Conservation (phyloP, 192 early-diverging fungal genomes). For the Coemansia aciculifera region DNA sequence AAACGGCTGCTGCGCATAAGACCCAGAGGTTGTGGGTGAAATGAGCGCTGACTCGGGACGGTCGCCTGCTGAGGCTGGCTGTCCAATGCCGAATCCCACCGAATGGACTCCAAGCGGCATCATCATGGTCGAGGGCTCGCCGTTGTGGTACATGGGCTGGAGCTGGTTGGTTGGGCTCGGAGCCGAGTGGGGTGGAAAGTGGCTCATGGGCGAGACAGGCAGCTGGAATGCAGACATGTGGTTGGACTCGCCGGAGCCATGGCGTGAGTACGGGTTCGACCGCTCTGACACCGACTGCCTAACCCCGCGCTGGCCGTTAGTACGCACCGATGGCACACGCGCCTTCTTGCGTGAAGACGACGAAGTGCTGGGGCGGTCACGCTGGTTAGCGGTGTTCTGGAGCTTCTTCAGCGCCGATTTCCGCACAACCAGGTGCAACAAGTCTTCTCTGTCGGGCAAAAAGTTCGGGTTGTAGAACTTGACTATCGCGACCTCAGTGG, state of each 20-base stretch:
- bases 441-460: conserved; percentile 37
- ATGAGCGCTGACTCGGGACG: conserved; percentile 26
- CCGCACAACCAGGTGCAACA: conserved; percentile 41
- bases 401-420: conserved; percentile 50
- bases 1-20: conserved; percentile 26
- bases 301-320: conserved; percentile 19
- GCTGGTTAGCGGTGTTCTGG: conserved; percentile 13
- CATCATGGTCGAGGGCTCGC: conserved; percentile 17
- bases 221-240: conserved; percentile 23
- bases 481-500: conserved; percentile 38
- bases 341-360: conserved; percentile 25
- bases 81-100: conserved; percentile 24
- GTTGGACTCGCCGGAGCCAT: conserved; percentile 10
- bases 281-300: conserved; percentile 40
- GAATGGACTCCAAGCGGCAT: conserved; percentile 34
- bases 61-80: conserved; percentile 20
- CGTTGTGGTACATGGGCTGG: conserved; percentile 14
- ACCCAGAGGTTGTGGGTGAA: background rate
- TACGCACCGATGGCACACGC: conserved; percentile 29
- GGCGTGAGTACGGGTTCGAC: conserved; percentile 36
- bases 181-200: conserved; percentile 28
- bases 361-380: conserved; percentile 15
- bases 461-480: conserved; percentile 50
- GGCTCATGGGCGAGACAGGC: conserved; percentile 14
- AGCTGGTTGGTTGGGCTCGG: background rate